These are phyloP conservation scores for Plectosphaerella cucumerina DNA, from an alignment of 2,329 filamentous ascomycete species.

Conservation along the genomic window DNA sequence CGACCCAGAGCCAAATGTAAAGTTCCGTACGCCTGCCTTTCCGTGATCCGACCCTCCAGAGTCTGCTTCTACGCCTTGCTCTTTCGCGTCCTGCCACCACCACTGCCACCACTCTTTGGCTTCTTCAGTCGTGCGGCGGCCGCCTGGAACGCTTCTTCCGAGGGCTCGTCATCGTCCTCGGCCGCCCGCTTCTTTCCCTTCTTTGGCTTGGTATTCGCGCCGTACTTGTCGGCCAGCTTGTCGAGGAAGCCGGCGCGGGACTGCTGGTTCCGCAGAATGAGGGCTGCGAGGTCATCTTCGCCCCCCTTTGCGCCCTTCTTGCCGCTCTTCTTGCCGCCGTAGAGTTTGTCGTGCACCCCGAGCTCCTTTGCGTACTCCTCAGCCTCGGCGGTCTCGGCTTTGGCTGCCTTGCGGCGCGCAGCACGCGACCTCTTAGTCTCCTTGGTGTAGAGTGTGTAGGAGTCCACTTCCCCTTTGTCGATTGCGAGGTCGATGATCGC, in stretches of 20 bases:
- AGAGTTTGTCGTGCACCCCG: constrained; percentile 68
- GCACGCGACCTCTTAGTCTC: constrained; percentile 66
- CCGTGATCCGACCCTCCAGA: too few relatives aligned
- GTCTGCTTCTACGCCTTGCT: too few relatives aligned
- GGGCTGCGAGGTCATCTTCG: constrained; percentile 59
- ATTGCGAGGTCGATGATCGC: constrained; percentile 80
- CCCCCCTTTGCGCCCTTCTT: constrained; percentile 28
- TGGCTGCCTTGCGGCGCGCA: constrained; percentile 56
- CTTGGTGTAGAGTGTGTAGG: constrained; percentile 64
- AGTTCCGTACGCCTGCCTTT: too few relatives aligned
- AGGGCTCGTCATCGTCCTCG: constrained; percentile 59
- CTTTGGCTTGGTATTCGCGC: constrained; percentile 37
- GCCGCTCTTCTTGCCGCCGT: constrained; percentile 43
- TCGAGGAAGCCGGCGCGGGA: constrained; percentile 65
- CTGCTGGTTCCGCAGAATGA: constrained; percentile 71
- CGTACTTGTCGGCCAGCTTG: constrained; percentile 73
- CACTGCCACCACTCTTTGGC: constrained; percentile 14
- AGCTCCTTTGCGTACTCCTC: constrained; percentile 71
- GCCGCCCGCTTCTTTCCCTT: constrained; percentile 49
- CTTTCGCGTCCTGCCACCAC: too few relatives aligned
- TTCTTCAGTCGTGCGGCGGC: constrained; percentile 46
- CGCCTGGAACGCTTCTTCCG: constrained; percentile 57
- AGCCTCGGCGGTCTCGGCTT: constrained; percentile 67
- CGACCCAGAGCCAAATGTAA: too few relatives aligned
- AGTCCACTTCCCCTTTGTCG: constrained; percentile 58